A percentile compares a stretch with the other conserved stretches of the same genome.
Evolutionary conservation across 2,329 filamentous ascomycete genomes (phyloP).

Genomic region (Penicillium psychrosexuale): DNA sequence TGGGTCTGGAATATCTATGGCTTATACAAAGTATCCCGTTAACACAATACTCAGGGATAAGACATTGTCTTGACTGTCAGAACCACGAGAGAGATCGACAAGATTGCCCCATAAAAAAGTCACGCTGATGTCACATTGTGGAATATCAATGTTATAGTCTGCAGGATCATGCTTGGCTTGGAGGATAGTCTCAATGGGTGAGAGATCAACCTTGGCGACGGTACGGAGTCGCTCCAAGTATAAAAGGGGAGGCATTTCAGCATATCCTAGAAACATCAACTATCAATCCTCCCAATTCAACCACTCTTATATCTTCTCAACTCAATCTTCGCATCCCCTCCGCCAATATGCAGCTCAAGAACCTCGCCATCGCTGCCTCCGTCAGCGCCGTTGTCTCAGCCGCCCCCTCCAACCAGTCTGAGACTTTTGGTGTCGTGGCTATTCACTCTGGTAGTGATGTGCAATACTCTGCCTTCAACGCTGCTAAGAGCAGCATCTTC

Average conservation of each 20-base stretch:
- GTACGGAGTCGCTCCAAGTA: not conserved
- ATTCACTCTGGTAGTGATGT: conserved; percentile 51
- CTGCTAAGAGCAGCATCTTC: conserved; percentile 45
- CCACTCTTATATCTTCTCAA: not conserved
- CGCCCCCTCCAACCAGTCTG: conserved; percentile 25
- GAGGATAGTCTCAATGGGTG: not conserved
- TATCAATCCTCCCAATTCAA: not conserved
- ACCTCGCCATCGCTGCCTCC: conserved; percentile 27
- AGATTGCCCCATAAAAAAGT: not conserved
- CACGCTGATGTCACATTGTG: conserved; percentile 1
- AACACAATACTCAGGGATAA: not conserved
- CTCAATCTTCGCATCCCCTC: not conserved
- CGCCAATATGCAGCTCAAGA: conserved; percentile 31
- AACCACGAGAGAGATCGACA: not conserved
- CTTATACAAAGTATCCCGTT: not conserved
- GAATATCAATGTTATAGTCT: not conserved
- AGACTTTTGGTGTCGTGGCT: conserved; percentile 50
- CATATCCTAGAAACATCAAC: not conserved
- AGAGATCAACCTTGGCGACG: conserved; percentile 7
- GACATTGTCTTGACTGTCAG: not conserved
- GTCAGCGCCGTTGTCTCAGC: conserved; percentile 30
- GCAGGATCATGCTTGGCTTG: not conserved
- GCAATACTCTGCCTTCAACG: conserved; percentile 49
- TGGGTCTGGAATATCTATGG: not conserved
- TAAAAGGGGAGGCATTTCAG: not conserved